Percentiles rank a stretch among this genome's conserved stretches.
These are phyloP conservation scores for Chimonanthus salicifolius DNA, from an alignment of 164 flowering plant genomes.

Conservation along the genomic window DNA sequence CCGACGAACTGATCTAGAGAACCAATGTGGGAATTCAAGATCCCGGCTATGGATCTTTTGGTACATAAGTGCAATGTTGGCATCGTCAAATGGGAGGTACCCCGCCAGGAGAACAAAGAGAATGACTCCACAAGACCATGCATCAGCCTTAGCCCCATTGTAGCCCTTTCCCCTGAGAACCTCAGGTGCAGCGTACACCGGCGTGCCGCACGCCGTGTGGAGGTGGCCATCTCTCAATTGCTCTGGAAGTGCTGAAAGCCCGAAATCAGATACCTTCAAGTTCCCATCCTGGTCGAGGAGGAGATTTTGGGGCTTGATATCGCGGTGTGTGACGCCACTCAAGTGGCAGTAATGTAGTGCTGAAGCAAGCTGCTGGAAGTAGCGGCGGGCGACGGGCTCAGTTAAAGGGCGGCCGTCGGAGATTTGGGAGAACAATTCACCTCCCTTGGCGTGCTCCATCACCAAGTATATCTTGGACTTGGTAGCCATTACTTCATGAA, in stretches of 20 bases:
- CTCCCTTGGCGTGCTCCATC: slow-evolving; percentile 68
- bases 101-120: slow-evolving; percentile 55
- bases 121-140: slow-evolving; percentile 74
- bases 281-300: slow-evolving; percentile 59
- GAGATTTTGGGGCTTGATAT: slow-evolving; percentile 67
- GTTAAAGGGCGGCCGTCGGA: slow-evolving; percentile 37
- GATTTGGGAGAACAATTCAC: slow-evolving; percentile 44
- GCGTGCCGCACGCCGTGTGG: slow-evolving; percentile 72
- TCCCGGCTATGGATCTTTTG: slow-evolving; percentile 48
- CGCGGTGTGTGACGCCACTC: slow-evolving; percentile 64
- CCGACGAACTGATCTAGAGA: slow-evolving; percentile 45
- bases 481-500: slow-evolving; percentile 64
- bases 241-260: slow-evolving; percentile 52
- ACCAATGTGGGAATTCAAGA: slow-evolving; percentile 60
- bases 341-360: slow-evolving; percentile 63
- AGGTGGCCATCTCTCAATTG: slow-evolving; percentile 50
- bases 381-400: slow-evolving; percentile 44
- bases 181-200: slow-evolving; percentile 75
- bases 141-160: slow-evolving; percentile 52
- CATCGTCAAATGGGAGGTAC: slow-evolving; percentile 62
- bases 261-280: slow-evolving; percentile 61
- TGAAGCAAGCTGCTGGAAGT: slow-evolving; percentile 61
- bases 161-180: slow-evolving; percentile 60
- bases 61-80: slow-evolving; percentile 61
- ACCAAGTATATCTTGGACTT: slow-evolving; percentile 65